Conservation (phyloP, 2,329 filamentous ascomycete species). For the Clarireedia hainanense region DNA sequence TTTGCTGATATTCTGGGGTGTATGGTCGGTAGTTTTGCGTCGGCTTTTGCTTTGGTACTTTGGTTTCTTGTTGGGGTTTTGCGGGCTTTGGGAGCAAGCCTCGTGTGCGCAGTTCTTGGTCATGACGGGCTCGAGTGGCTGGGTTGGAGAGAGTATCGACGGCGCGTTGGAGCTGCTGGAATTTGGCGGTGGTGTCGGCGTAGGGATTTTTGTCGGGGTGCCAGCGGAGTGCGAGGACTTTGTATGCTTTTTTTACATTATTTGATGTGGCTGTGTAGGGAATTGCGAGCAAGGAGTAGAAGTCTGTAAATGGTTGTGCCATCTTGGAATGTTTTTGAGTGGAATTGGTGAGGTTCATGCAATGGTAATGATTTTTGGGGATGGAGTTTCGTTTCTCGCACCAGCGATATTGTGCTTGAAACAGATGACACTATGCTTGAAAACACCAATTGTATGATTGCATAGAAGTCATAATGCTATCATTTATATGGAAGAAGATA, state of each 20-base stretch:
- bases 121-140: not conserved
- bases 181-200: not conserved
- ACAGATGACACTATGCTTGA: no score
- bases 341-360: no score
- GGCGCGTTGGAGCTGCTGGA: not conserved
- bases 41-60: no score
- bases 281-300: not conserved
- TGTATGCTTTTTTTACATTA: not conserved
- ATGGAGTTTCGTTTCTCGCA: no score
- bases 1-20: no score
- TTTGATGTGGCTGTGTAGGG: not conserved
- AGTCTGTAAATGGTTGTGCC: not conserved
- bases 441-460: no score
- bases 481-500: no score
- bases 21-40: no score
- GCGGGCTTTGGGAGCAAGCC: not conserved
- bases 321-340: not conserved
- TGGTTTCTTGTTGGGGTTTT: no score
- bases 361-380: no score
- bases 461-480: no score
- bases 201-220: not conserved
- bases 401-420: no score
- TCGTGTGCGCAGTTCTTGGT: not conserved
- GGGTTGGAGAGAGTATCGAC: not conserved
- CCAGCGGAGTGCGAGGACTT: not conserved